Evolutionary conservation across 176 grass and related monocot genomes (phyloP).

Genomic region (Panicum miliaceum): DNA sequence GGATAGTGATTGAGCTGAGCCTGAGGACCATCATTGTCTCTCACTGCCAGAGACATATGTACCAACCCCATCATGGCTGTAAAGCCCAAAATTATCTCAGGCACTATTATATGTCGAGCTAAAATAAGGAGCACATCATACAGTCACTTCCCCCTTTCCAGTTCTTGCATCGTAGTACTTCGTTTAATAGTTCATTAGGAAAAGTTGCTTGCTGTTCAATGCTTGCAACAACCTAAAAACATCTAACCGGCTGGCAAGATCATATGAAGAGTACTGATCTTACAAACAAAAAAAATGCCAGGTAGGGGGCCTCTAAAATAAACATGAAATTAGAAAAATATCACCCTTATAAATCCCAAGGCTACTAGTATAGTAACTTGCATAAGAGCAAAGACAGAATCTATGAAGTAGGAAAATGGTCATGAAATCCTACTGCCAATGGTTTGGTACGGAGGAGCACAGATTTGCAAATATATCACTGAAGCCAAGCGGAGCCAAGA

Average conservation of each 20-base stretch:
- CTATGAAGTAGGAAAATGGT: not conserved
- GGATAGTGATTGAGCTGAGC: constrained; percentile 22
- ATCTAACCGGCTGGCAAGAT: constrained; percentile 3
- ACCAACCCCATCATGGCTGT: constrained; percentile 24
- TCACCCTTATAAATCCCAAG: not conserved
- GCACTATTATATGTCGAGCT: constrained; percentile 7
- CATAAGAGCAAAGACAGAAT: not conserved
- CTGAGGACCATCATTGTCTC: constrained; percentile 13
- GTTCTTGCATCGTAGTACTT: not conserved
- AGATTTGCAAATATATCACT: not conserved
- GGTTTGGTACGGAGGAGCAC: not conserved
- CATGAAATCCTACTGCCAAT: constrained; percentile 12
- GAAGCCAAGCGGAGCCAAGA: constrained; percentile 31
- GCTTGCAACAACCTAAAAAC: not conserved
- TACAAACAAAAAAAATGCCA: not conserved
- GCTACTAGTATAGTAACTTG: not conserved
- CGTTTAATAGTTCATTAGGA: not conserved
- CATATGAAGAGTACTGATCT: not conserved
- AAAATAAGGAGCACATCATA: constrained; percentile 30
- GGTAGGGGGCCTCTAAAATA: not conserved
- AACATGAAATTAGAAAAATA: not conserved
- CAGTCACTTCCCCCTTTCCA: not conserved
- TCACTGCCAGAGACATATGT: constrained; percentile 27
- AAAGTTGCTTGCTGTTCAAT: not conserved
- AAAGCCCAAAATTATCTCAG: constrained; percentile 21